Evolutionary conservation across 2,329 filamentous ascomycete species (phyloP), one percentile per base, ranked within the genome.

Genomic region (Neobulgaria alba): DNA sequence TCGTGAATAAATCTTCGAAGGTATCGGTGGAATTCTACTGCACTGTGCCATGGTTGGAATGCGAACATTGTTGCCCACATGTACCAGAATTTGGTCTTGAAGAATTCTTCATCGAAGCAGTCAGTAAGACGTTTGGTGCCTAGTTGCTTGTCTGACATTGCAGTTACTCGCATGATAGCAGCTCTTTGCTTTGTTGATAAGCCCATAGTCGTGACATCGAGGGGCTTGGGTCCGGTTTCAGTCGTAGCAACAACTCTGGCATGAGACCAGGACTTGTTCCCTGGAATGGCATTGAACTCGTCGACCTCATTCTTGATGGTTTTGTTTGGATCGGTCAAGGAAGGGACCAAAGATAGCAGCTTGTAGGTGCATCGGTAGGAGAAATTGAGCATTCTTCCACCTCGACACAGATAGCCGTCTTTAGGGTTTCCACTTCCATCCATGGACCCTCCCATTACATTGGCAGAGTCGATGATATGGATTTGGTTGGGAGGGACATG

Each of bases 21-120:
- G 39, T 62, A 62, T 15, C 58, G 54, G 47, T 56, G 54, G 43
- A 63, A 59, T 48, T 62, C 60, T 4, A 62, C 53, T 3, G 60
- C 60, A 19, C 54, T 57, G 45, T 63, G 60, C 58, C 60, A 63
- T 30, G 58, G 54, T 42, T 63, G 52, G 46, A 63, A 62, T 31
- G 59, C 56, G 46, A 51, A 51, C 48, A 60, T 63, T 29, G 57
- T 62, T 20, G 52, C 57, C 56, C 59, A 62, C 50, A 60, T 57
- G 36, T 57, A 56, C 61, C 61, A 63, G 38, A 63, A 63, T 36
- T 61, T 61, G 19, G 56, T 61, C 37, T 55, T 33, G 44, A 63
- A 63, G 40, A 63, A 62, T 15, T 53, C 54, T 20, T 43, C 35
- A 2, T 20, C 33, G 19, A 51, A 51, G 20, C 43, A 48, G 17